Base-by-base conservation (phyloP, 2,329 filamentous ascomycete genomes). In the Monosporascus sp. region DNA sequence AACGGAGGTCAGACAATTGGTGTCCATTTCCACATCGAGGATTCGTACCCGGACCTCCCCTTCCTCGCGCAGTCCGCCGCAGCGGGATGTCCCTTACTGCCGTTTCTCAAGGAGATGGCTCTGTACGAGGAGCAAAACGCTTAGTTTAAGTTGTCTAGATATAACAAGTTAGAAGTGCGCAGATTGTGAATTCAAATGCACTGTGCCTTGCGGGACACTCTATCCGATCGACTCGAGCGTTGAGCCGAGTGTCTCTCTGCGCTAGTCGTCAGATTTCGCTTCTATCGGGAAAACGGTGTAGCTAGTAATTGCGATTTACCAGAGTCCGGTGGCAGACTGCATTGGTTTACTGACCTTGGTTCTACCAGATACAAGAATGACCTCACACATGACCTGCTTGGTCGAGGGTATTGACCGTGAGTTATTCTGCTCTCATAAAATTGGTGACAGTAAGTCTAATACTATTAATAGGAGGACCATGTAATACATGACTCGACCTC, bases 71-170 rank as follows among this genome's bases (percentile, higher is more conserved):
- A 24, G 5, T 52, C 51, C 15, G 51, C 51, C 36, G 24, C 46
- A 27, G 51, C 41, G 14, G 42, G 48, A 3, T 53, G 51, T 24
- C 27, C 22, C 31, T 47, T 53, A 4, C 47, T 53, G 42, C 9
- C 2, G n/a, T 15, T 47, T 53, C 47, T 50, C 22, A 45, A 22
- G 39, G 5, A 20, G 25, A 36, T 22, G 17, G 7, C 39, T n/a
- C n/a, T 47, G 7, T 36, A 8, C 8, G 18, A n/a, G 11, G 6
- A 24, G 37, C 34, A 27, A 37, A 15, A 17, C 17, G 14, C 20
- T 38, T 47, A 41, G n/a, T 42, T 20, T 5, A 39, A 20, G 27
- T 27, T 27, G 3, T 27, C 27, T 27, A 9, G 27, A 27, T 11
- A 11, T 11, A 27, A 27, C 8, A 27, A 9, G 27, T 27, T 27